Conservation (phyloP, 441 rosid genomes). For the Corymbia calophylla region DNA sequence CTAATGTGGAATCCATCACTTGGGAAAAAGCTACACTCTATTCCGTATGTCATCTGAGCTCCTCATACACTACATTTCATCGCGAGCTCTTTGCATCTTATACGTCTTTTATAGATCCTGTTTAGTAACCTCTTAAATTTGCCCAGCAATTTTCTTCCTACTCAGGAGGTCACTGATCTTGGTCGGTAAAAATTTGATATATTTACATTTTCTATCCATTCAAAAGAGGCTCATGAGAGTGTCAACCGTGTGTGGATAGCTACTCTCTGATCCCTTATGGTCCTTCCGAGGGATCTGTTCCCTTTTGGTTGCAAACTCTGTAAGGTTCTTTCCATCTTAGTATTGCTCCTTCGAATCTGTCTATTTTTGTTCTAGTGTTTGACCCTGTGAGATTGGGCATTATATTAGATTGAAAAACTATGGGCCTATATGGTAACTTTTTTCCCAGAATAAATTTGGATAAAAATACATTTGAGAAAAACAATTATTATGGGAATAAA, state of each 20-base stretch:
- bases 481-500: no score
- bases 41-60: slow-evolving; percentile 38
- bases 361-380: neutral
- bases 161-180: neutral
- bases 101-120: neutral
- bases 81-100: neutral
- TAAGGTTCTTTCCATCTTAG: neutral
- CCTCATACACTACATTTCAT: neutral
- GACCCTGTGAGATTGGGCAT: neutral
- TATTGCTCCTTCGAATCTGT: neutral
- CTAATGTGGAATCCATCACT: slow-evolving; percentile 79
- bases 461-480: no score
- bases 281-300: neutral
- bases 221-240: neutral
- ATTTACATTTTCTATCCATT: neutral
- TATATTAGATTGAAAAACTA: neutral
- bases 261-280: neutral
- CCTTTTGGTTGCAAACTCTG: neutral
- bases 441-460: no score
- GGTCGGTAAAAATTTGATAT: neutral
- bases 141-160: neutral
- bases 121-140: neutral
- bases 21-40: slow-evolving; percentile 60
- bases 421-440: neutral
- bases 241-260: neutral